phyloP scores from a whole-genome alignment of 2,329 filamentous ascomycete genomes.

The Pseudogymnoascus sp. region DNA sequence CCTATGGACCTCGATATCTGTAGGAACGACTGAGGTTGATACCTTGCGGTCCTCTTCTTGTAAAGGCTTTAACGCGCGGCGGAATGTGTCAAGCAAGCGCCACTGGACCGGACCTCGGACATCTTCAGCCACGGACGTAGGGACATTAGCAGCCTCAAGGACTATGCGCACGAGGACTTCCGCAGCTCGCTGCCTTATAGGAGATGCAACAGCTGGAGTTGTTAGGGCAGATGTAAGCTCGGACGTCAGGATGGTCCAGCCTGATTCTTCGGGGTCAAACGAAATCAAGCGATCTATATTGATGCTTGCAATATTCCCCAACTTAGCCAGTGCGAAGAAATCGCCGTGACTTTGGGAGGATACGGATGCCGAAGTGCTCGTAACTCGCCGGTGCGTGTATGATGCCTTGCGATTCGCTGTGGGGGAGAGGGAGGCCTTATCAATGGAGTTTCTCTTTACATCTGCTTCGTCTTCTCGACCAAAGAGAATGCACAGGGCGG shows the following conservation, averaged over 20 bases:
- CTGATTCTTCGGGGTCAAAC: conserved; percentile 59
- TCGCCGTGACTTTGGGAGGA: conserved; percentile 53
- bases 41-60: conserved; percentile 45
- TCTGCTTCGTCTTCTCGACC: conserved; percentile 30
- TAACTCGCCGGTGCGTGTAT: conserved; percentile 28
- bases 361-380: conserved; percentile 41
- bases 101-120: conserved; percentile 57
- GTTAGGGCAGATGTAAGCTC: conserved; percentile 47
- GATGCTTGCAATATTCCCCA: conserved; percentile 64
- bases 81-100: conserved; percentile 62
- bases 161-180: conserved; percentile 55
- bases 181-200: conserved; percentile 53
- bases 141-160: conserved; percentile 50
- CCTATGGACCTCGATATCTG: conserved; percentile 73
- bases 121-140: conserved; percentile 45
- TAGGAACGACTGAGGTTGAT: conserved; percentile 52
- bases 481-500: conserved; percentile 67
- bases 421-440: background rate
- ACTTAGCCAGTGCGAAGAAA: conserved; percentile 63
- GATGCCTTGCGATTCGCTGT: conserved; percentile 21
- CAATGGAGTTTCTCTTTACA: conserved; percentile 20
- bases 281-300: conserved; percentile 69
- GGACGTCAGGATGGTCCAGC: conserved; percentile 63
- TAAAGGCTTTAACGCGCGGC: conserved; percentile 52
- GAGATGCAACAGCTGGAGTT: conserved; percentile 40